Base-by-base conservation (phyloP, 306 rosid genomes). In the Datisca glomerata region DNA sequence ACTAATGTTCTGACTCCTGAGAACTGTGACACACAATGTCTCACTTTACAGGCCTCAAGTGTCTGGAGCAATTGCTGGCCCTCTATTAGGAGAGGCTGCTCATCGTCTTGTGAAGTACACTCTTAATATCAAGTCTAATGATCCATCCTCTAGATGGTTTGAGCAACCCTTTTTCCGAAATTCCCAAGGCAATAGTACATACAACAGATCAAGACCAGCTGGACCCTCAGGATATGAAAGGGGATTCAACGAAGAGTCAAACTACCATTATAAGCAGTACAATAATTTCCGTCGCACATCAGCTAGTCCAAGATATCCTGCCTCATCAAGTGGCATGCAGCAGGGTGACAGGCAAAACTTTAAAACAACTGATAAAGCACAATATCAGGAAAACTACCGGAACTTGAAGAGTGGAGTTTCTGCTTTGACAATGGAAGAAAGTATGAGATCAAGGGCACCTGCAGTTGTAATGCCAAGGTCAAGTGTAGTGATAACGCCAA, bases 51-150 rank as follows among this genome's bases (percentile, higher is more conserved):
- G 98, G 80, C 76, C 70, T 32, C 84, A 68, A 49, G 72, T 76
- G 56, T 86, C 76, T 22, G 95, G 95, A 48, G 80, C 93, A 36
- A 89, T 84, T 18, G 85, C 78, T 21, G 98, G 98, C 49, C 59
- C 70, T 56, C 73, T 66, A 35, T 67, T 89, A 68, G 98, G 98
- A 66, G 95, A 78, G 61, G 98, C 92, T 27, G 98, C 98, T 35
- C 95, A 80, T 51, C 93, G 98, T 33, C 93, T 89, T 28, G 84
- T 89, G 45, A 89, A 78, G 72, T 80, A 73, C 64, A 58, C 95
- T 16, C 91, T 89, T 10, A 80, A 76, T 55, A 47, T 85, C 21
- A 78, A 45, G 65, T 21, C 53, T 24, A 72, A 63, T 47, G 74
- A 64, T 45, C 35, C 67, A 27, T 33, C 83, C 19, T 56, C 76